phyloP scores from a whole-genome alignment of 1,284 basidiomycete genomes.

The Moesziomyces parantarcticus region DNA sequence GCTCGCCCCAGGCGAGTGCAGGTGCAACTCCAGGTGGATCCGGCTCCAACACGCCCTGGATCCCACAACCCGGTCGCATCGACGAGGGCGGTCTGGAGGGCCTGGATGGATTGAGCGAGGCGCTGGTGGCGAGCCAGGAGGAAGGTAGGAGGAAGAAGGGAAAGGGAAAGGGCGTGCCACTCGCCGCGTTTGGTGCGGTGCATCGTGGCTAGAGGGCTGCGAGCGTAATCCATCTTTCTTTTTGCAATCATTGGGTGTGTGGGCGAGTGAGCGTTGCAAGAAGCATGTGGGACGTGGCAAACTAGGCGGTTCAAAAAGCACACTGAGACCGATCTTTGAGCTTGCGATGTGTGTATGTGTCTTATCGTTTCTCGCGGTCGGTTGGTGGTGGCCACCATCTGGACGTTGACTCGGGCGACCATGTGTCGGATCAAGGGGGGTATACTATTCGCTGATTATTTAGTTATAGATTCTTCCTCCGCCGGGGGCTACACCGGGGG shows the following conservation, averaged over 20 bases:
- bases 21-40: slow-evolving; percentile 5
- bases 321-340: no score
- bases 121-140: slow-evolving; percentile 18
- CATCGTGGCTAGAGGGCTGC: slow-evolving; percentile 37
- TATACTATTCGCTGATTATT: no score
- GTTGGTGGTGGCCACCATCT: no score
- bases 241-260: no score
- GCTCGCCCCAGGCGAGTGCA: background rate
- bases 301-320: no score
- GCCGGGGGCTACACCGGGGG: slow-evolving; percentile 44
- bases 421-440: no score
- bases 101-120: slow-evolving; percentile 29
- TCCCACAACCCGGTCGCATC: slow-evolving; percentile 15
- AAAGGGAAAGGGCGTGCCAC: slow-evolving; percentile 51
- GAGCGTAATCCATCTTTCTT: no score
- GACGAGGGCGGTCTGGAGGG: slow-evolving; percentile 8
- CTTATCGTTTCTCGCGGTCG: no score
- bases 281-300: no score
- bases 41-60: slow-evolving; percentile 32
- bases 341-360: no score
- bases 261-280: no score
- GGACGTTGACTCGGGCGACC: no score
- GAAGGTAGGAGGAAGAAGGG: slow-evolving; percentile 36
- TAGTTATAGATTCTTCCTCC: slow-evolving; percentile 40
- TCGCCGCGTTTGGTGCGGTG: slow-evolving; percentile 50